These are phyloP conservation scores for Pseudopediastrum boryanum DNA, from an alignment of 139 green algal species.

Conservation along the genomic window DNA sequence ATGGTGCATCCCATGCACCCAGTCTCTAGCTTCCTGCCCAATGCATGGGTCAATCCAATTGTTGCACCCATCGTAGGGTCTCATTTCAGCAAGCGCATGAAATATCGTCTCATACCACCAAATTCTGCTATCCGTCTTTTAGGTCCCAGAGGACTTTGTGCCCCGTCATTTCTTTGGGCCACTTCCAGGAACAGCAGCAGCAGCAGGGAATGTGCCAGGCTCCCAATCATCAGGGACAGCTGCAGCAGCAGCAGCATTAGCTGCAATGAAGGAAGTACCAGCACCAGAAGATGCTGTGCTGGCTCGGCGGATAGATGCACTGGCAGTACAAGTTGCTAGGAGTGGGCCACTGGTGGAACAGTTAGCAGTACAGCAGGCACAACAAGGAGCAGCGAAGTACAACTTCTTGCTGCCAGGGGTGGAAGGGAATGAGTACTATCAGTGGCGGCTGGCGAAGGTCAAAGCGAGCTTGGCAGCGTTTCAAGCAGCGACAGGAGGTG, in stretches of 20 bases:
- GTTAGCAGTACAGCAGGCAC: slow-evolving; percentile 73
- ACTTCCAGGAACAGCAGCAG: slow-evolving; percentile 2
- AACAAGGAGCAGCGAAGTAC: slow-evolving; percentile 44
- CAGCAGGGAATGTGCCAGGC: background rate
- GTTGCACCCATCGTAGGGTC: too few relatives aligned
- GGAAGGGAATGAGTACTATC: slow-evolving; percentile 79
- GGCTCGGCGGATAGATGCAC: slow-evolving; percentile 70
- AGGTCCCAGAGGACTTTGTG: slow-evolving; percentile 46
- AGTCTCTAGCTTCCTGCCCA: too few relatives aligned
- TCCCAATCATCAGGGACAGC: background rate
- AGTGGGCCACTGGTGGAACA: slow-evolving; percentile 85
- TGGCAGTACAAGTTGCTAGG: slow-evolving; percentile 80
- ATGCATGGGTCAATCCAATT: too few relatives aligned
- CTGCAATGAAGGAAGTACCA: slow-evolving; percentile 9
- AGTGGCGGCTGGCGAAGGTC: slow-evolving; percentile 56
- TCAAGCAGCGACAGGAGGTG: slow-evolving; percentile 1
- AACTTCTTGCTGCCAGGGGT: slow-evolving; percentile 73
- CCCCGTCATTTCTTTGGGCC: slow-evolving; percentile 40
- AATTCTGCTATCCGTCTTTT: too few relatives aligned
- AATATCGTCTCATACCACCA: too few relatives aligned
- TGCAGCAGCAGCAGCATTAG: background rate
- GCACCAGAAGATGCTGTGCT: slow-evolving; percentile 59
- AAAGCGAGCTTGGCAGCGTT: background rate
- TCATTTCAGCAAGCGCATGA: too few relatives aligned
- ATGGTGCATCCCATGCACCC: too few relatives aligned